phyloP scores from a whole-genome alignment of 2,329 filamentous ascomycete species.

The Simplicillium sp. region DNA sequence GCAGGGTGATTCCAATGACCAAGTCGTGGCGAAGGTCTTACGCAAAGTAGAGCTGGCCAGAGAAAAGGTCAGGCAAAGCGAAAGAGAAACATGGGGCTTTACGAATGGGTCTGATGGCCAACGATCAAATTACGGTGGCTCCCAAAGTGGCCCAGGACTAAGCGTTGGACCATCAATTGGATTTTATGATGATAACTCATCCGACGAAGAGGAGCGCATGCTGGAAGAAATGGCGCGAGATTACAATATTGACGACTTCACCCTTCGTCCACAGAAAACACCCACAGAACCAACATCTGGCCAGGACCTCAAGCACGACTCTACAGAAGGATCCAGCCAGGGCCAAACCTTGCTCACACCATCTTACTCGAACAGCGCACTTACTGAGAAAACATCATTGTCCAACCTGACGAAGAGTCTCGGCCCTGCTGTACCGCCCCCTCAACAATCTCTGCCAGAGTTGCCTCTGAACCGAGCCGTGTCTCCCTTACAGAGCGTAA shows the following conservation, averaged over 20 bases:
- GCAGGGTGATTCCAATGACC: slow-evolving; percentile 27
- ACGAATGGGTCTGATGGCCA: slow-evolving; percentile 34
- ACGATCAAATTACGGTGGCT: slow-evolving; percentile 13
- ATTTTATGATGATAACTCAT: slow-evolving; percentile 54
- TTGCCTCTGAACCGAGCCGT: slow-evolving; percentile 24
- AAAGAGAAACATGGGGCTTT: slow-evolving; percentile 48
- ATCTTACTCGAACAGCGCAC: slow-evolving; percentile 52
- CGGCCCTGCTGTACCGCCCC: slow-evolving; percentile 33
- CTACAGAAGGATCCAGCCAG: slow-evolving; percentile 73
- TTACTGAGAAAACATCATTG: slow-evolving; percentile 47
- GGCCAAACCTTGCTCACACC: slow-evolving; percentile 57
- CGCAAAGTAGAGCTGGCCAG: slow-evolving; percentile 66
- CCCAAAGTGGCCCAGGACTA: slow-evolving; percentile 1
- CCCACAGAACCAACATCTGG: slow-evolving; percentile 34
- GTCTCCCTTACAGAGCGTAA: slow-evolving; percentile 43
- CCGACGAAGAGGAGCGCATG: slow-evolving; percentile 65
- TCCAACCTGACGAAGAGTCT: slow-evolving; percentile 10
- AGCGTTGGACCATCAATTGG: slow-evolving; percentile 30
- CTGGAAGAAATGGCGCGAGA: slow-evolving; percentile 83
- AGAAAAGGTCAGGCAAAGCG: slow-evolving; percentile 63
- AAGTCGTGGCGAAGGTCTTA: slow-evolving; percentile 45
- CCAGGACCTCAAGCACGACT: slow-evolving; percentile 39
- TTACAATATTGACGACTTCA: slow-evolving; percentile 74
- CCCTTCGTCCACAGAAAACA: slow-evolving; percentile 38
- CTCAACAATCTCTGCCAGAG: slow-evolving; percentile 35